Evolutionary conservation across 2,329 filamentous ascomycete genomes (phyloP).

Genomic region (Calonectria montana): DNA sequence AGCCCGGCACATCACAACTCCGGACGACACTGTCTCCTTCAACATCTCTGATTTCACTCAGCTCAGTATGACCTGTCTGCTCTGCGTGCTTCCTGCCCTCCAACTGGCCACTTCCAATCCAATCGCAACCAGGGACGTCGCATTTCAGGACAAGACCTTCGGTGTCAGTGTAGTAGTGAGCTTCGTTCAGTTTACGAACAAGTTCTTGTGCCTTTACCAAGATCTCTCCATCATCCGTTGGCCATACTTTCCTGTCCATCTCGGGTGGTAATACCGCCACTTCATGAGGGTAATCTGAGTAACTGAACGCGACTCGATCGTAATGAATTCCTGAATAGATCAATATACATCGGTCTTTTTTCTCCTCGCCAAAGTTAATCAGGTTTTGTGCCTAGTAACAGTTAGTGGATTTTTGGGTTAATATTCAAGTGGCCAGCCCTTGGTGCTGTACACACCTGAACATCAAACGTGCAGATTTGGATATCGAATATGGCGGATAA

Average conservation of each 20-base stretch:
- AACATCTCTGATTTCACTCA: constrained; percentile 78
- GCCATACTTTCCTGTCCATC: constrained; percentile 75
- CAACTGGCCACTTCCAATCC: constrained; percentile 74
- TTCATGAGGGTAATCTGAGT: constrained; percentile 66
- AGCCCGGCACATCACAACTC: constrained; percentile 73
- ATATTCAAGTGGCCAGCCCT: not conserved
- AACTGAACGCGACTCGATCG: constrained; percentile 84
- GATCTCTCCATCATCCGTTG: constrained; percentile 69
- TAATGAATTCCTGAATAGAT: constrained; percentile 96
- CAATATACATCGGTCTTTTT: constrained; percentile 76
- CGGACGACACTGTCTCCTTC: constrained; percentile 84
- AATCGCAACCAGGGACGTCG: constrained; percentile 72
- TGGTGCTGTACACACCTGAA: constrained; percentile 59
- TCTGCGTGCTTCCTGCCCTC: constrained; percentile 72
- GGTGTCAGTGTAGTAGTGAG: constrained; percentile 91
- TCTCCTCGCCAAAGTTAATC: constrained; percentile 80
- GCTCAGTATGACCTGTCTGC: constrained; percentile 68
- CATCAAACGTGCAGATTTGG: constrained; percentile 87
- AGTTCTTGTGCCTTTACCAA: constrained; percentile 75
- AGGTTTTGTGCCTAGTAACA: constrained; percentile 47
- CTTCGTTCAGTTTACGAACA: constrained; percentile 72
- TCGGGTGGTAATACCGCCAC: constrained; percentile 73
- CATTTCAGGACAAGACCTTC: constrained; percentile 83
- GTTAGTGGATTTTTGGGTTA: not conserved
- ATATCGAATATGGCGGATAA: constrained; percentile 86